A percentile compares a stretch with the other conserved stretches of the same genome.
Conservation (phyloP, 257 asterid genomes). For the Sherardia arvensis region DNA sequence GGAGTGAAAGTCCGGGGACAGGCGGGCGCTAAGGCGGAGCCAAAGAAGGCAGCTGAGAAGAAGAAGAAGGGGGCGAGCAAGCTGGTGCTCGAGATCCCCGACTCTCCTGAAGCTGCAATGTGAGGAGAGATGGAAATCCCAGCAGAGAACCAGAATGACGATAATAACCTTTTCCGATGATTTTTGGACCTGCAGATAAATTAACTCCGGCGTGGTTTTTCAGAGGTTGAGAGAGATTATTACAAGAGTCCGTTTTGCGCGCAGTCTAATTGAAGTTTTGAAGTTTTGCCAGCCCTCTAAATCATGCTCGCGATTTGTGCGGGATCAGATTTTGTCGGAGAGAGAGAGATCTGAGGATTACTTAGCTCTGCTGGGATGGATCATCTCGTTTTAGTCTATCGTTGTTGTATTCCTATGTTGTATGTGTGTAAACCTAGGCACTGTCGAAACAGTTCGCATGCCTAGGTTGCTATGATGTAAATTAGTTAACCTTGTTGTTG, state of each 20-base stretch:
- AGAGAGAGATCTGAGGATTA: neutral
- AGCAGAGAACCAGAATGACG: neutral
- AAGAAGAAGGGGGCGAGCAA: constrained; percentile 27
- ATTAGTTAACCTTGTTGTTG: neutral
- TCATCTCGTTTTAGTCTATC: neutral
- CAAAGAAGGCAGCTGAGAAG: constrained; percentile 57
- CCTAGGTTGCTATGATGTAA: neutral
- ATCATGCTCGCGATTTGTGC: neutral
- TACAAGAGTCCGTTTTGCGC: neutral
- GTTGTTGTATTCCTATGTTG: neutral
- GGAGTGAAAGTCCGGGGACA: constrained; percentile 82
- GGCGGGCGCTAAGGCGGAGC: constrained; percentile 45
- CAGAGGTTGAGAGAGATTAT: constrained; percentile 2
- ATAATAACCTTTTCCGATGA: neutral
- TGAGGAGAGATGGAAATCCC: neutral
- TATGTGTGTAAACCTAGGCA: neutral
- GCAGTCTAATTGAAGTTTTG: neutral
- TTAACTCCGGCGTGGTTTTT: neutral
- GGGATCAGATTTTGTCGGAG: neutral
- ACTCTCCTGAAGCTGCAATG: constrained; percentile 30
- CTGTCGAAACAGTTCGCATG: neutral
- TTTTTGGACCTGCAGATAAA: neutral
- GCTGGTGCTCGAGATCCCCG: neutral
- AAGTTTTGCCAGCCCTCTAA: neutral
- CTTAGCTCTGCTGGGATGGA: neutral